Evolutionary conservation across 2,329 filamentous ascomycete species (phyloP), one percentile per base, ranked within the genome.

Genomic region (Botrytis paeoniae): DNA sequence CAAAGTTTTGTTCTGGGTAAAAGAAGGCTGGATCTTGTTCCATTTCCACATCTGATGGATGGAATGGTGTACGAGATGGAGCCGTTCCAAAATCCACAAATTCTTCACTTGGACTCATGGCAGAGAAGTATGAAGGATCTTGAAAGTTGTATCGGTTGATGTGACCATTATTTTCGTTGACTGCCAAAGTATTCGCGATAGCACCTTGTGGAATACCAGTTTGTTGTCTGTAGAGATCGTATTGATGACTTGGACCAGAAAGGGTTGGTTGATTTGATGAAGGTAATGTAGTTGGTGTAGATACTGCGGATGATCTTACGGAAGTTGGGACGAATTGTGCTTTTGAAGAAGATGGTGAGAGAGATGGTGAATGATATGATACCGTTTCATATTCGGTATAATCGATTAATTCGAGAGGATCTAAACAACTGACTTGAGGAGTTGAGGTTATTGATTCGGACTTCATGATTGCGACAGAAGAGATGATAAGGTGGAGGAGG

Each of bases 191-290:
- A 82, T 89, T 93, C 60, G 92, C 90, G 75, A 96, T 85, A 70
- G 94, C 95, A 75, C 94, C 94, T 1, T 93, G 91, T 0, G 96
- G 93, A 43, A 98, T 90, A 76, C 95, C 94, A 5, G 96, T 98
- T 85, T 98, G 95, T 82, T 99, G 96, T 84, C 94, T 93, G 85
- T 98, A 97, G 80, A 93, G 90, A 80, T 94, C 93, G 86, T 98
- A 98, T 83, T 97, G 93, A 84, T 98, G 95, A 82, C 94, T 97
- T 14, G 96, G 95, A 51, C 90, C 93, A 65, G 89, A 90, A 80
- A 95, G 89, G 32, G 87, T 84, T 76, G 87, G 87, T 75, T 91
- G 88, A 45, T 48, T 29, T 39, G 79, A 82, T 12, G 87, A 82
- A 29, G 88, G 82, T 73, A 91, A 82, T 51, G 85, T 83, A 74